These are phyloP conservation scores for Stenocarpella maydis DNA, from an alignment of 2,329 filamentous ascomycete genomes.

Conservation along the genomic window DNA sequence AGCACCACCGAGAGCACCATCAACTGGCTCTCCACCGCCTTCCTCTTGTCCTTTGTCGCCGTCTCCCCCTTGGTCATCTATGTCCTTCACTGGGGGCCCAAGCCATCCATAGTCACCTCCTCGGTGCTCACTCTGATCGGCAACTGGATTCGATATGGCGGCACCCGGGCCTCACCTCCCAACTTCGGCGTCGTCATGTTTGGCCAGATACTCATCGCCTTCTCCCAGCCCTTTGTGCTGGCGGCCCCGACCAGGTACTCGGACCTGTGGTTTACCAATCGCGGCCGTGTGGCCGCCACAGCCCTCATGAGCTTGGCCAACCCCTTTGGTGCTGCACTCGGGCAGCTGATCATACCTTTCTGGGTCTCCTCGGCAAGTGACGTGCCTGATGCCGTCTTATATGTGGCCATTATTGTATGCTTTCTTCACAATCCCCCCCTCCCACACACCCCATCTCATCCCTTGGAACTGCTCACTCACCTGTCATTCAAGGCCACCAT, in stretches of 20 bases:
- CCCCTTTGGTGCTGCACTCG: slow-evolving; percentile 87
- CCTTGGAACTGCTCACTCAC: slow-evolving; percentile 27
- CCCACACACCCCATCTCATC: not conserved
- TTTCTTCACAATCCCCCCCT: too few species aligned
- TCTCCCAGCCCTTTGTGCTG: slow-evolving; percentile 92
- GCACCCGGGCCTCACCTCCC: slow-evolving; percentile 64
- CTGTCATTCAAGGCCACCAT: slow-evolving; percentile 60
- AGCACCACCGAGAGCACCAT: slow-evolving; percentile 75
- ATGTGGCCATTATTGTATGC: slow-evolving; percentile 81
- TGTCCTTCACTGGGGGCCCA: slow-evolving; percentile 82
- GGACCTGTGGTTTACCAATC: slow-evolving; percentile 91
- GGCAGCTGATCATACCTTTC: slow-evolving; percentile 84
- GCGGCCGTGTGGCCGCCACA: slow-evolving; percentile 85
- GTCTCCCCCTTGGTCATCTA: slow-evolving; percentile 78
- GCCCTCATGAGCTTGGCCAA: slow-evolving; percentile 87
- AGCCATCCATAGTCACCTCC: slow-evolving; percentile 76
- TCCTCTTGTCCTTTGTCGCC: slow-evolving; percentile 83
- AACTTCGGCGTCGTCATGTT: slow-evolving; percentile 83
- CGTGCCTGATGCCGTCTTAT: slow-evolving; percentile 84
- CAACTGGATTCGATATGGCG: slow-evolving; percentile 91
- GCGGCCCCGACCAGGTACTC: slow-evolving; percentile 90
- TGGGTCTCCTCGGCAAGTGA: slow-evolving; percentile 71
- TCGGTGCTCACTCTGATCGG: slow-evolving; percentile 79
- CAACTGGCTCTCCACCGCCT: slow-evolving; percentile 92
- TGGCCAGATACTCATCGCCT: slow-evolving; percentile 87